These are phyloP conservation scores for Nicotiana paniculata DNA, from an alignment of 257 asterid species.

Conservation along the genomic window DNA sequence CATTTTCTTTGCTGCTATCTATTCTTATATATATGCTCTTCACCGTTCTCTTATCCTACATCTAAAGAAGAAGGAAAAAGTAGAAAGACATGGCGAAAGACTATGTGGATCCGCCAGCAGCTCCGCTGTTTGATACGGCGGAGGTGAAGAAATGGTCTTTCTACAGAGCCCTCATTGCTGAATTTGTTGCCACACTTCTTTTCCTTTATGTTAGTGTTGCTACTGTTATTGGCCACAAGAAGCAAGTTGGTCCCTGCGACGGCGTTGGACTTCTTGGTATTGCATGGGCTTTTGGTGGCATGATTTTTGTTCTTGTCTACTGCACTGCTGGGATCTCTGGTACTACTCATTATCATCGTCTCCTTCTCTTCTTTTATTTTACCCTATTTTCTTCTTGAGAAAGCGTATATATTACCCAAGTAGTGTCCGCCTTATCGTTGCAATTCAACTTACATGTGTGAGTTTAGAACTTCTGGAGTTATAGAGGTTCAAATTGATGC, in stretches of 20 bases:
- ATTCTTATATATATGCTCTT: too few species aligned
- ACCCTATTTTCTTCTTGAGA: too few species aligned
- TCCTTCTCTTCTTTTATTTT: too few species aligned
- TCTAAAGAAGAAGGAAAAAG: too few species aligned
- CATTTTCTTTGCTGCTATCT: not conserved
- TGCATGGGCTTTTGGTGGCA: constrained; percentile 23
- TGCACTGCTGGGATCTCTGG: constrained; percentile 21
- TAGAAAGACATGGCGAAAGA: constrained; percentile 5
- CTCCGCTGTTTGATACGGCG: not conserved
- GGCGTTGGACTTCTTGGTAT: constrained; percentile 18
- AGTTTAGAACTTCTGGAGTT: too few species aligned
- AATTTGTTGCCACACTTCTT: constrained; percentile 19
- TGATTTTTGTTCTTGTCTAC: constrained; percentile 17
- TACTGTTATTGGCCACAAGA: constrained; percentile 18
- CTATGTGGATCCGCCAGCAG: constrained; percentile 14
- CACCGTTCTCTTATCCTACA: too few species aligned
- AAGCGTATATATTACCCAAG: too few species aligned
- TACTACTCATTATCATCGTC: not conserved
- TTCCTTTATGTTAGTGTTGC: constrained; percentile 18
- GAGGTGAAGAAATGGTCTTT: constrained; percentile 18
- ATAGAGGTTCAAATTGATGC: too few species aligned
- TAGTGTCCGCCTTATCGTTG: too few species aligned
- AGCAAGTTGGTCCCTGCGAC: constrained; percentile 5
- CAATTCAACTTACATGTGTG: too few species aligned
- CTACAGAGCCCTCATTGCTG: constrained; percentile 19